phyloP scores from a whole-genome alignment of 2,329 filamentous ascomycete species.

The Paracoccidioides lutzii region DNA sequence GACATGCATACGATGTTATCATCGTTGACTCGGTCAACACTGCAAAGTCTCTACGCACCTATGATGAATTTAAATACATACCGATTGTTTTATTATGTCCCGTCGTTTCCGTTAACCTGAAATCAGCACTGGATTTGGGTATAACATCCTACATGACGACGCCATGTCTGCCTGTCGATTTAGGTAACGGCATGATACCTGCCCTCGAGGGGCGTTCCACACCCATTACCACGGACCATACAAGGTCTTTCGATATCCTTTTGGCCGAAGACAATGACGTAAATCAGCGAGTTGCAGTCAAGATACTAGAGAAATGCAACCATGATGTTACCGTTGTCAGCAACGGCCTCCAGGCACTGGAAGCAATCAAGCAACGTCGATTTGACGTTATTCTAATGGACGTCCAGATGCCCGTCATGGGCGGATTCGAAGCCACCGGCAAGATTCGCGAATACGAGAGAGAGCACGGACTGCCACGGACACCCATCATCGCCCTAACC shows the following conservation, averaged over 20 bases:
- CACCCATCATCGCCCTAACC: conserved; percentile 91
- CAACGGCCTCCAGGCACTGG: conserved; percentile 85
- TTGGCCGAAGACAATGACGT: conserved; percentile 95
- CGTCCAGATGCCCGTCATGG: conserved; percentile 99
- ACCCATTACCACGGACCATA: conserved; percentile 82
- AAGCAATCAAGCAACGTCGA: conserved; percentile 79
- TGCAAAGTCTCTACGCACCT: conserved; percentile 68
- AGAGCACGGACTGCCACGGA: conserved; percentile 63
- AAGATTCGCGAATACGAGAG: conserved; percentile 95
- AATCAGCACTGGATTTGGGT: conserved; percentile 84
- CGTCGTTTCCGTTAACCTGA: conserved; percentile 78
- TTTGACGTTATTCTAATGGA: conserved; percentile 99
- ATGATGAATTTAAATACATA: conserved; percentile 95
- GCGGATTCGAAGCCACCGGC: conserved; percentile 90
- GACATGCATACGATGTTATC: conserved; percentile 78
- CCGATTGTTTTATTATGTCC: conserved; percentile 88
- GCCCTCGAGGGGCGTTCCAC: conserved; percentile 87
- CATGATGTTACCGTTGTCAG: conserved; percentile 59
- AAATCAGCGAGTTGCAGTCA: conserved; percentile 89
- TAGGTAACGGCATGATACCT: conserved; percentile 92
- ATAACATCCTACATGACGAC: conserved; percentile 99
- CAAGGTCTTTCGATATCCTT: conserved; percentile 87
- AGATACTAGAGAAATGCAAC: conserved; percentile 95
- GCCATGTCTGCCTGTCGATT: conserved; percentile 82
- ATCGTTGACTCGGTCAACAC: conserved; percentile 90